Percentiles rank a stretch among this genome's conserved stretches.
phyloP scores from a whole-genome alignment of 495 filamentous ascomycete genomes.

The Penicillium silybi region DNA sequence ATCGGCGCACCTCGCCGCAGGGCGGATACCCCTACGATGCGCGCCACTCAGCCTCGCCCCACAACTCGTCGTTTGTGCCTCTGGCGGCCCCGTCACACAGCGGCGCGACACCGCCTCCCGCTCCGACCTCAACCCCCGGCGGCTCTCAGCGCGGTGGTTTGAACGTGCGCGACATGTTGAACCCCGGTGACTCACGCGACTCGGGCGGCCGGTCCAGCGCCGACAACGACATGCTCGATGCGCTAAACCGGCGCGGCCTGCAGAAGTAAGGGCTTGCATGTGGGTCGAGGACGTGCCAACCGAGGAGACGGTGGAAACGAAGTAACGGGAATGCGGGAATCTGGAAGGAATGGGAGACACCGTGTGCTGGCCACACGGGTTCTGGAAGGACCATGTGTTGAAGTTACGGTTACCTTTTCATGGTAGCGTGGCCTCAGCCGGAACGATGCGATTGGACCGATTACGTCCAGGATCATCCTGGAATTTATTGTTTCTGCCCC shows the following conservation, averaged over 20 bases:
- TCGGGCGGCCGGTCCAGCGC: conserved; percentile 47
- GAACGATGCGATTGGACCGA: conserved; percentile 4
- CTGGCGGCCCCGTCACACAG: conserved; percentile 26
- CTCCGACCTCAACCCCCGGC: conserved; percentile 31
- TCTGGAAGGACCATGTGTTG: conserved; percentile 21
- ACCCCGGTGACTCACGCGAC: conserved; percentile 30
- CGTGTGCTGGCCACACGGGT: conserved; percentile 32
- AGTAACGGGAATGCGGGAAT: conserved; percentile 9
- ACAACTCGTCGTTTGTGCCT: conserved; percentile 47
- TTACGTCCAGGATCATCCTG: not conserved
- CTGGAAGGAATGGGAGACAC: conserved; percentile 12
- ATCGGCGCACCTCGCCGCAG: conserved; percentile 50
- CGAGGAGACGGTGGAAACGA: not conserved
- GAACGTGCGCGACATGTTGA: conserved; percentile 53
- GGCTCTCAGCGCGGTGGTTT: conserved; percentile 42
- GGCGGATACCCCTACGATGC: conserved; percentile 45
- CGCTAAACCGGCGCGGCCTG: conserved; percentile 45
- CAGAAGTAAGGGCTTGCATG: not conserved
- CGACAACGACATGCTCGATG: conserved; percentile 56
- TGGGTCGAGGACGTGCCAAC: not conserved
- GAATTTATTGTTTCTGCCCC: not conserved
- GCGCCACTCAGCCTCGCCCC: conserved; percentile 48
- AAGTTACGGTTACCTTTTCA: conserved; percentile 8
- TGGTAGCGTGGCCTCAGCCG: conserved; percentile 6
- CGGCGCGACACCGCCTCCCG: conserved; percentile 10